Evolutionary conservation across 495 filamentous ascomycete species (phyloP), one percentile per base, ranked within the genome.

Genomic region (Aspergillus funiculosus): DNA sequence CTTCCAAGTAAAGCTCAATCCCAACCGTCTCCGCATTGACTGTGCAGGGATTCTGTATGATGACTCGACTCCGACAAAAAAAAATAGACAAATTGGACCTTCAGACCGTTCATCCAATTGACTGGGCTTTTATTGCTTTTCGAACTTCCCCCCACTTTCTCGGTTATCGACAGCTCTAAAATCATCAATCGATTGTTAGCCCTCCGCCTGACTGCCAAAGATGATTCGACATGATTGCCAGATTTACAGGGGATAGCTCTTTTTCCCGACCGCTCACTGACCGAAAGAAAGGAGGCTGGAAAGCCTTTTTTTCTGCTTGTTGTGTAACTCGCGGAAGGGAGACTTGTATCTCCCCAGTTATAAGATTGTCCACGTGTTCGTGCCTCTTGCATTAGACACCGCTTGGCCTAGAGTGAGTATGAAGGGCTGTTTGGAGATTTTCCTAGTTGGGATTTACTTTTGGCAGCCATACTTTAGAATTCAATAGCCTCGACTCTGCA

Each of bases 321-420:
- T 41, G 37, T 48, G 37, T 21, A 28, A 48, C 46, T 11, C 20
- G 22, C 7, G 21, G 14, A 41, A 21, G 25, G 28, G 19, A 31
- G 19, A n/a, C n/a, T n/a, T n/a, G 9, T 31, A 17, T n/a, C 28
- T 19, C 29, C 24, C 22, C 32, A n/a, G 35, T 19, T 27, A 48
- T 41, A 21, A 52, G 44, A 43, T 20, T 14, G 36, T 52, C 50
- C 50, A 52, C 50, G 50, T 52, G 50, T 48, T 40, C 37, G 28
- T 40, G 45, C 30, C 40, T 27, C 50, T 43, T 39, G 43, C 44
- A 42, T 27, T 52, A n/a, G 14, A 44, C 39, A 37, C 34, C 26
- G 20, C 22, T 27, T 38, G 20, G n/a, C 15, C 35, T 9, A 38
- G 35, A n/a, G n/a, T n/a, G n/a, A n/a, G n/a, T n/a, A n/a, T n/a